Evolutionary conservation across 2,329 filamentous ascomycete species (phyloP).

Genomic region (Aaosphaeria pasadenensis): DNA sequence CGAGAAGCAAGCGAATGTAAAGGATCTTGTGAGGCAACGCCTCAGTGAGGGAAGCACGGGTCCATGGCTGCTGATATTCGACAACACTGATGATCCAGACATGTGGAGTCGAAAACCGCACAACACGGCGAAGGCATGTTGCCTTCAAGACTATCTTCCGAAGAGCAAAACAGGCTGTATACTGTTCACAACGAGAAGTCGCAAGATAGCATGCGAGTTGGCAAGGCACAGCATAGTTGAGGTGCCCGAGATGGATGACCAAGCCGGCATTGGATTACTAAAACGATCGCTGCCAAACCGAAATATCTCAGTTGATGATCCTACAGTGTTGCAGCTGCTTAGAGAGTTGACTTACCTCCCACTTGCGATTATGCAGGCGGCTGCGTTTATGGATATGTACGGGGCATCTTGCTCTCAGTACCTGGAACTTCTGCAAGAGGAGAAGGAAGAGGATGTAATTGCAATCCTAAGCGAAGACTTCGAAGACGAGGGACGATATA

Average conservation of each 20-base stretch:
- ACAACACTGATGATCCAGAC: conserved; percentile 42
- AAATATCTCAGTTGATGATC: too few species aligned
- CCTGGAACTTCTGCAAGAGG: not conserved
- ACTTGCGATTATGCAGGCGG: conserved; percentile 18
- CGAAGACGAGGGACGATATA: conserved; percentile 20
- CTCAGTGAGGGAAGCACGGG: conserved; percentile 22
- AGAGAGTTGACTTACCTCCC: conserved; percentile 25
- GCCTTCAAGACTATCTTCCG: conserved; percentile 1
- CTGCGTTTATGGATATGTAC: conserved; percentile 1
- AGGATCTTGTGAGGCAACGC: conserved; percentile 31
- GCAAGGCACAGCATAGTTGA: not conserved
- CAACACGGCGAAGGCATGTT: conserved; percentile 5
- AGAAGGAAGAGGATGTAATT: conserved; percentile 26
- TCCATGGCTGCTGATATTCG: conserved; percentile 42
- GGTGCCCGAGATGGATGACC: too few species aligned
- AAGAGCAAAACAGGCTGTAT: conserved; percentile 7
- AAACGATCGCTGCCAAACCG: too few species aligned
- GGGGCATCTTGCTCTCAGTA: conserved; percentile 1
- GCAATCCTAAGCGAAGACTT: conserved; percentile 38
- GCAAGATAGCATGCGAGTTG: conserved; percentile 9
- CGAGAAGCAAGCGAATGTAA: conserved; percentile 33
- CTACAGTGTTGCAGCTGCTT: not conserved
- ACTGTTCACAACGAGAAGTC: conserved; percentile 10
- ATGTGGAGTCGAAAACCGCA: conserved; percentile 6
- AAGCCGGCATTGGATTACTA: too few species aligned